phyloP scores from a whole-genome alignment of 1,139 yeast genomes.

The Hansenula sp. region DNA sequence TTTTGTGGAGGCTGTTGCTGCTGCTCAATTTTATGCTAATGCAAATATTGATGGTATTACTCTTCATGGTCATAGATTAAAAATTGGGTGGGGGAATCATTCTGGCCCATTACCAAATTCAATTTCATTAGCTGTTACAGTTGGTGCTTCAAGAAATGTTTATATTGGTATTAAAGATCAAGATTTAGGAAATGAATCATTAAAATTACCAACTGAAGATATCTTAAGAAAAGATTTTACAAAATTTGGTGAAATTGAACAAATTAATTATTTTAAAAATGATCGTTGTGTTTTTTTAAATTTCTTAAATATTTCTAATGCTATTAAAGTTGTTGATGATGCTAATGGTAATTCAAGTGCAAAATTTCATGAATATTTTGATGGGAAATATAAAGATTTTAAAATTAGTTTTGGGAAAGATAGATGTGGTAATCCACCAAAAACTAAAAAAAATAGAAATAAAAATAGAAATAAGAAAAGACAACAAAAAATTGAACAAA shows the following conservation, averaged over 20 bases:
- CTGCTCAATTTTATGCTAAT: slow-evolving; percentile 80
- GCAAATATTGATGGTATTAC: slow-evolving; percentile 71
- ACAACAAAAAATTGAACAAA: neutral
- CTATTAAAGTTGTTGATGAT: slow-evolving; percentile 74
- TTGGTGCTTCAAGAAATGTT: slow-evolving; percentile 80
- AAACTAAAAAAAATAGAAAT: slow-evolving; percentile 26
- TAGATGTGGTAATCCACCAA: slow-evolving; percentile 78
- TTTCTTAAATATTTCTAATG: slow-evolving; percentile 70
- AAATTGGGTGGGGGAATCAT: slow-evolving; percentile 86
- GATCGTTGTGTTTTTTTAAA: slow-evolving; percentile 80
- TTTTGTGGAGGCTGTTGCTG: slow-evolving; percentile 75
- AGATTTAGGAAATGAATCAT: slow-evolving; percentile 29
- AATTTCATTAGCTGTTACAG: slow-evolving; percentile 70
- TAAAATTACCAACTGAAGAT: slow-evolving; percentile 37
- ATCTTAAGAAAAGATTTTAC: slow-evolving; percentile 63
- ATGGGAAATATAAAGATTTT: slow-evolving; percentile 47
- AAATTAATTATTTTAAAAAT: slow-evolving; percentile 68
- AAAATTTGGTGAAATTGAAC: slow-evolving; percentile 76
- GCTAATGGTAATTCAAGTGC: slow-evolving; percentile 36
- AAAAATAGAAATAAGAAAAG: slow-evolving; percentile 12
- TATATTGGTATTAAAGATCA: slow-evolving; percentile 60
- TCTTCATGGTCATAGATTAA: slow-evolving; percentile 68
- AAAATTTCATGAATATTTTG: slow-evolving; percentile 33
- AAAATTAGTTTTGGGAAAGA: slow-evolving; percentile 77
- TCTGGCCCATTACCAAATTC: slow-evolving; percentile 74